phyloP scores from a whole-genome alignment of 495 filamentous ascomycete genomes.

The Chaetomium tenue region DNA sequence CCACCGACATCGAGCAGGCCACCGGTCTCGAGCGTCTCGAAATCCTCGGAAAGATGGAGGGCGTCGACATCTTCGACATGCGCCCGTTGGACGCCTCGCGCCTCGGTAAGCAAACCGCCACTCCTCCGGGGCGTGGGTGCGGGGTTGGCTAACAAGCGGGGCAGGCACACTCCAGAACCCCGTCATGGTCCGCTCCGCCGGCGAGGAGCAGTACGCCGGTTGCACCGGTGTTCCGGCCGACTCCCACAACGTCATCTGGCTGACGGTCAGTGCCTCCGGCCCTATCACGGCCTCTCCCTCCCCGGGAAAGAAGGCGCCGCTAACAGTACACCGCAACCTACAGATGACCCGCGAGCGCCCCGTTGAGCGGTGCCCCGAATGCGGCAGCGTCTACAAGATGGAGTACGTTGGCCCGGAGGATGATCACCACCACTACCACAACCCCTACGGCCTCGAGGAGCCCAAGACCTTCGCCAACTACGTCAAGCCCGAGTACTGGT shows the following conservation, averaged over 20 bases:
- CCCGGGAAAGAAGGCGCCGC: neutral
- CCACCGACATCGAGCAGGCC: slow-evolving; percentile 88
- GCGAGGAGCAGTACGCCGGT: slow-evolving; percentile 94
- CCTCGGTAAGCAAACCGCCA: slow-evolving; percentile 51
- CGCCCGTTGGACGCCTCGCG: slow-evolving; percentile 84
- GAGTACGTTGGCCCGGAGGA: slow-evolving; percentile 85
- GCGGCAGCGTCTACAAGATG: slow-evolving; percentile 93
- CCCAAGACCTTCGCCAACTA: slow-evolving; percentile 92
- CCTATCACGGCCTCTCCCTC: neutral
- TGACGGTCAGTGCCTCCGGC: slow-evolving; percentile 61
- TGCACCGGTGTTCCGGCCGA: slow-evolving; percentile 94
- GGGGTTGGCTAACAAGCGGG: slow-evolving; percentile 11
- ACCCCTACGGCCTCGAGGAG: slow-evolving; percentile 64
- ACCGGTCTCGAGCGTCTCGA: slow-evolving; percentile 98
- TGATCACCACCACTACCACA: slow-evolving; percentile 53
- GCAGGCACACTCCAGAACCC: slow-evolving; percentile 86
- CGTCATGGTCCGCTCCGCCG: slow-evolving; percentile 81
- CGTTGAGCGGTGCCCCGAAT: slow-evolving; percentile 90
- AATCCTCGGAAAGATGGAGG: slow-evolving; percentile 98
- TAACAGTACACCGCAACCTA: slow-evolving; percentile 4
- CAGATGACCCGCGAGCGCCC: slow-evolving; percentile 88
- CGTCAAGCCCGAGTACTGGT: slow-evolving; percentile 89
- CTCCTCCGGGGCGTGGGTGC: neutral
- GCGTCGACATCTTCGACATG: slow-evolving; percentile 98
- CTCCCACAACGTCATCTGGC: slow-evolving; percentile 86